Percentiles rank a stretch among this genome's conserved stretches.
phyloP scores from a whole-genome alignment of 345 rosid species.

The Melaleuca quinquenervia region DNA sequence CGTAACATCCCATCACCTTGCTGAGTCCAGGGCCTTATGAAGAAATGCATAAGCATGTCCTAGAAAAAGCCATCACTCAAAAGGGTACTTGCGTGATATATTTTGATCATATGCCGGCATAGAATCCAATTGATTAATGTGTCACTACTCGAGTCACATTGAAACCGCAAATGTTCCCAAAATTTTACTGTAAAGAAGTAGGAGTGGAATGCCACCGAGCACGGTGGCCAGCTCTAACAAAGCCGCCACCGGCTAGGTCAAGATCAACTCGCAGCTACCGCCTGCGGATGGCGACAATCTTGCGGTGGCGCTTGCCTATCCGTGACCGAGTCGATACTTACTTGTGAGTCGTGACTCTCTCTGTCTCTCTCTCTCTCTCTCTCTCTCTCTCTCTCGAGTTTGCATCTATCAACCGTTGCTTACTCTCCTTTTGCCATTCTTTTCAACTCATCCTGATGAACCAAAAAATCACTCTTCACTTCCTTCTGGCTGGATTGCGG shows the following conservation, averaged over 20 bases:
- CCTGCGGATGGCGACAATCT: neutral
- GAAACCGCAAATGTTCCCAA: neutral
- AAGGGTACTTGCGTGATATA: neutral
- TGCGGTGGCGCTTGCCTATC: neutral
- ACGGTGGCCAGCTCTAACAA: neutral
- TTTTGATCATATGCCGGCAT: neutral
- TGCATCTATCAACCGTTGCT: accelerated
- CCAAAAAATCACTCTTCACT: neutral
- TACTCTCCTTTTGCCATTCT: neutral
- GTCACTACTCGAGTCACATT: neutral
- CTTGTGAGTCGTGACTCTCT: too few relatives aligned
- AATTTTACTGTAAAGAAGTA: neutral
- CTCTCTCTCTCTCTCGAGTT: neutral
- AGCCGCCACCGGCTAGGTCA: neutral
- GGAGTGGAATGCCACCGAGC: neutral
- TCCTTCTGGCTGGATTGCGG: neutral
- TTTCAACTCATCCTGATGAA: too few relatives aligned
- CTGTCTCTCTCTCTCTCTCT: neutral
- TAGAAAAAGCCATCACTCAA: neutral
- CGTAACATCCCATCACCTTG: accelerated
- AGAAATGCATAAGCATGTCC: neutral
- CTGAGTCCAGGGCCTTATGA: accelerated
- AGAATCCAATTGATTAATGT: neutral
- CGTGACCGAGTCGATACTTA: accelerated
- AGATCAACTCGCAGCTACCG: neutral